Evolutionary conservation across 176 grass and related monocot species (phyloP), one percentile per base, ranked within the genome.

Genomic region (Otatea glauca): DNA sequence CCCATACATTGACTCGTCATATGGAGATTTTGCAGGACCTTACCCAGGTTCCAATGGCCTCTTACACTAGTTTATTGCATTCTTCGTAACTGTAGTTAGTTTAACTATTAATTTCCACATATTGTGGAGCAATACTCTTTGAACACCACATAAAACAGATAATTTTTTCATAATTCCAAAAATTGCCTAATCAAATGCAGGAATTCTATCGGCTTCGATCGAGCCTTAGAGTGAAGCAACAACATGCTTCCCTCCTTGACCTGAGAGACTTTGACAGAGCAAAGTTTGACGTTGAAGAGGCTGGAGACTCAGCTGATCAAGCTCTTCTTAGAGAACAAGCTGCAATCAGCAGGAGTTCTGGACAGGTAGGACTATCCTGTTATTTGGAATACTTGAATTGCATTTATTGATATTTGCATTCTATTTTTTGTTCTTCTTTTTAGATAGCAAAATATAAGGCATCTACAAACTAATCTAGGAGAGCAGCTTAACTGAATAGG

Each of bases 21-120:
- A 94, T 94, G 88, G 96, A 99, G 86, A 99, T 99, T 87, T 84
- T 99, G 62, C 96, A 99, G 92, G 93, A 99, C 48, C 96, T 99
- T 60, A 96, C 93, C 42, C 90, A 96, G 96, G 96, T 95, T 68
- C 62, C 7, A 8, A 60, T 80, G n/a, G n/a, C 51, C 68, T 74
- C 84, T 84, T 75, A 38, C 50, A 69, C 59, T 42, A 66, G 45
- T 43, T 41, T 48, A 12, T 37, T 18, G 5, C 67, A 49, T 55
- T 83, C 29, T 61, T 59, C 41, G 23, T 68, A 73, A 68, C 3
- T 80, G 8, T 48, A 77, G 17, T 68, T 58, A 44, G 9, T 25
- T 54, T 43, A 75, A 23, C 32, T 55, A 1, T 25, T 45, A 45
- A 45, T 45, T 45, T 45, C 44, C 10, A 58, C 45, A 29, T 70